Percentiles rank a stretch among this genome's conserved stretches.
Evolutionary conservation across 148 eudicot species (phyloP).

Genomic region (Nyssa sinensis): DNA sequence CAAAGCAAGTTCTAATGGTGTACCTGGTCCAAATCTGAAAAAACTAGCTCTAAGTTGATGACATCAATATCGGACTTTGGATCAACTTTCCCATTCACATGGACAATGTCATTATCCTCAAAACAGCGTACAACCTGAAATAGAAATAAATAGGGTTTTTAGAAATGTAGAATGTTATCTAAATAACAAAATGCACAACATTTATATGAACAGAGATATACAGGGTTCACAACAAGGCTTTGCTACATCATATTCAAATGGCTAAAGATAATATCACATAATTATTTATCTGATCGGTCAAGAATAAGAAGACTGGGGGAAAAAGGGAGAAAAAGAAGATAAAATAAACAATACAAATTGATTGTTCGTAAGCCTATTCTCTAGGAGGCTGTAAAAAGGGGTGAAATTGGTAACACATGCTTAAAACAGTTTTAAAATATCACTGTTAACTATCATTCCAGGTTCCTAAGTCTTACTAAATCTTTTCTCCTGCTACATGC

Average conservation of each 20-base stretch:
- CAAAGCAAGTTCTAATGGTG: conserved; percentile 5
- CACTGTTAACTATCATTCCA: too few relatives aligned
- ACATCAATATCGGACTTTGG: conserved; percentile 93
- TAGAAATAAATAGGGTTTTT: conserved; percentile 4
- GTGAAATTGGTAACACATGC: too few relatives aligned
- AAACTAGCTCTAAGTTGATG: conserved; percentile 84
- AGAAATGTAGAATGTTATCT: neutral
- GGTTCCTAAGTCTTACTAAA: too few relatives aligned
- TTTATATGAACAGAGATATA: neutral
- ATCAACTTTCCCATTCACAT: conserved; percentile 91
- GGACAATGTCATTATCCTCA: conserved; percentile 96
- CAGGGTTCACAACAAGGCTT: neutral
- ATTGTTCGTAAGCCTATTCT: neutral
- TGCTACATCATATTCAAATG: too few relatives aligned
- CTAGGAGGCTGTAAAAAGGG: neutral
- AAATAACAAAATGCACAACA: neutral
- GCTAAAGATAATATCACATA: neutral
- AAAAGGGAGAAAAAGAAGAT: neutral
- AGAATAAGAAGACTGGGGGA: neutral
- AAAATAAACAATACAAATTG: neutral
- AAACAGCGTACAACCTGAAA: conserved; percentile 97
- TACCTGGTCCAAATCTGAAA: conserved; percentile 98
- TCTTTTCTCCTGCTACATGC: too few relatives aligned
- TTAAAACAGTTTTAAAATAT: too few relatives aligned
- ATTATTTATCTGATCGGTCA: neutral